These are phyloP conservation scores for Paramyrothecium sp. DNA, from an alignment of 2,329 filamentous ascomycete species.

Conservation along the genomic window DNA sequence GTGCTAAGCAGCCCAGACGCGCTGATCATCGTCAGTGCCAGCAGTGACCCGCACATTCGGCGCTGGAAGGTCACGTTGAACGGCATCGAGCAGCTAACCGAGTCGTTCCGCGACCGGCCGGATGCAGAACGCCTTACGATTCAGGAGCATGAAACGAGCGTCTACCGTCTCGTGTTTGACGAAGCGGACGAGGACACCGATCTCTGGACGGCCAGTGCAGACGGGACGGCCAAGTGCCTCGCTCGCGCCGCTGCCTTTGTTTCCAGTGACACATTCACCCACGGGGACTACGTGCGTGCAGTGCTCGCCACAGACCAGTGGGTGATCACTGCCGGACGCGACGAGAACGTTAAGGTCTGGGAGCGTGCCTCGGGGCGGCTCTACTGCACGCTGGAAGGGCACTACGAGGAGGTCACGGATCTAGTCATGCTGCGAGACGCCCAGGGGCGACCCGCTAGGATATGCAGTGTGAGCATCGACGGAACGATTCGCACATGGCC, in stretches of 20 bases:
- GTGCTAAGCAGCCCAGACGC: constrained; percentile 47
- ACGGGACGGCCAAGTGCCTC: constrained; percentile 83
- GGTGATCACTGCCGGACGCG: constrained; percentile 83
- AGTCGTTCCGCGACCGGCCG: constrained; percentile 38
- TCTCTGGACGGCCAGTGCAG: constrained; percentile 90
- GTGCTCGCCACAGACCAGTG: constrained; percentile 73
- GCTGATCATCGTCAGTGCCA: constrained; percentile 71
- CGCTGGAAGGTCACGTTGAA: constrained; percentile 65
- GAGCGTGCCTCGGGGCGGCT: constrained; percentile 71
- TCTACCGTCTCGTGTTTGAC: constrained; percentile 80
- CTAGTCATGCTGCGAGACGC: constrained; percentile 58
- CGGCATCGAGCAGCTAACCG: constrained; percentile 52
- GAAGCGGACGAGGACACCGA: constrained; percentile 60
- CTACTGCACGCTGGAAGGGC: constrained; percentile 73
- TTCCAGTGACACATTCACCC: constrained; percentile 68
- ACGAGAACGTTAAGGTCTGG: constrained; percentile 93
- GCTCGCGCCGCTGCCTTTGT: constrained; percentile 67
- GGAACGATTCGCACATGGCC: constrained; percentile 85
- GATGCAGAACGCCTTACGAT: constrained; percentile 53
- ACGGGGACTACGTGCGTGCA: constrained; percentile 89
- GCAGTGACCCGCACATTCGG: constrained; percentile 77
- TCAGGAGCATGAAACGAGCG: constrained; percentile 82
- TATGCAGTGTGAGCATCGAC: constrained; percentile 87
- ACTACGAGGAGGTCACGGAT: constrained; percentile 91
- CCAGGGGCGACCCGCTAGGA: constrained; percentile 35